Evolutionary conservation across 306 rosid species (phyloP), one percentile per base, ranked within the genome.

Genomic region (Quercus alba): DNA sequence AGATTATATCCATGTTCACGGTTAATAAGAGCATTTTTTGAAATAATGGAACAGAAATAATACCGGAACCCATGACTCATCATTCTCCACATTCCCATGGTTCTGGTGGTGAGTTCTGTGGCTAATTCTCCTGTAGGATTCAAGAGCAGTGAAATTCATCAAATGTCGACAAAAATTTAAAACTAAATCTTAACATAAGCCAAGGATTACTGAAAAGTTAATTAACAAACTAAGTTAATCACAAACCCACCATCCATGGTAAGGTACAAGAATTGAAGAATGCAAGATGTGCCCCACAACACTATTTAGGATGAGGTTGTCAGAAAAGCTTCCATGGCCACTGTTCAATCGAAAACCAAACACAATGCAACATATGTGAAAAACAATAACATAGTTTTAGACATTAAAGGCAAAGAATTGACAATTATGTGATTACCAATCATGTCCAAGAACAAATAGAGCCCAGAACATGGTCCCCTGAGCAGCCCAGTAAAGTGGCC

Each of bases 381-480:
- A 4, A 5, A 1, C 3, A 46, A 2, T 8, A 11, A 70, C 19
- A 44, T 19, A 23, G 19, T 17, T 30, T 2, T 26, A 54, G 6
- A 69, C 5, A 56, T 1, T 14, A 2, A 14, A 52, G 70, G 41
- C 70, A 64, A n/a, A 67, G 52, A 2, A 35, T 28, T n/a, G 26
- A 23, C 10, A 59, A 11, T 28, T 19, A 72, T 18, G 41, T 4
- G 4, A 25, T 38, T 84, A 96, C 98, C 97, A 96, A 83, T 96
- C 99, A 46, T 95, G 98, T 14, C 99, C 99, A 28, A 95, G 93
- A 77, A 96, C 99, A 81, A 95, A 96, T 3, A 96, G 73, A 73
- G 99, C 99, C 99, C 99, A 96, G 83, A 96, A 96, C 98, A 96
- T 87, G 64, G 98, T 93, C 18, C 99, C 99, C 73, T 96, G 99